These are phyloP conservation scores for Cystofilobasidium capitatum DNA, from an alignment of 768 basidiomycete species.

Conservation along the genomic window DNA sequence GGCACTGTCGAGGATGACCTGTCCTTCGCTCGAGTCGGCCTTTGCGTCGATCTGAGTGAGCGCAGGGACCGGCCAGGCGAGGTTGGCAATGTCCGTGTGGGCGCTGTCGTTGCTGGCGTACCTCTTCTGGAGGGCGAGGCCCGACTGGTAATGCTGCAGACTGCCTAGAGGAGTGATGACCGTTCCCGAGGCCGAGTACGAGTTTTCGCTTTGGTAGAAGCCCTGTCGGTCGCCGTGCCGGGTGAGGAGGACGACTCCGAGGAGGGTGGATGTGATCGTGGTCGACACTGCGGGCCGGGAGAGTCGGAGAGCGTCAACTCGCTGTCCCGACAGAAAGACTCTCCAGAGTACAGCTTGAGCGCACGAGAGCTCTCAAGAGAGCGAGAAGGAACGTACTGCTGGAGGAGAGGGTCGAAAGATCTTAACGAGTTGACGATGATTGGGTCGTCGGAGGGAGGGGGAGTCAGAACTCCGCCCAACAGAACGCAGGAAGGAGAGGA, in stretches of 20 bases:
- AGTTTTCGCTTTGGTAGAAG: neutral
- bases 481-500: no score
- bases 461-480: no score
- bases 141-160: slow-evolving; percentile 32
- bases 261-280: slow-evolving; percentile 13
- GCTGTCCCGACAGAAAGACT: no score
- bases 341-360: no score
- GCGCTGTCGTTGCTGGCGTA: slow-evolving; percentile 23
- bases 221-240: slow-evolving; percentile 24
- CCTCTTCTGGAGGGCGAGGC: slow-evolving; percentile 21
- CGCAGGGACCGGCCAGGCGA: slow-evolving; percentile 26
- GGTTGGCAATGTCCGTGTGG: slow-evolving; percentile 9
- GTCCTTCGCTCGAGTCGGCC: slow-evolving; percentile 45
- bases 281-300: neutral
- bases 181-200: slow-evolving; percentile 28
- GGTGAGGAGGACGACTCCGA: slow-evolving; percentile 25
- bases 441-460: no score
- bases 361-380: no score
- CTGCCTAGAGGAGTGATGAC: slow-evolving; percentile 31
- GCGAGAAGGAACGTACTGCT: no score
- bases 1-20: slow-evolving; percentile 54
- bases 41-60: slow-evolving; percentile 24
- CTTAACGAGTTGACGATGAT: no score
- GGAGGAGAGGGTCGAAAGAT: no score
- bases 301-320: neutral